Evolutionary conservation across 345 rosid species (phyloP).

Genomic region (Anacardium occidentale): DNA sequence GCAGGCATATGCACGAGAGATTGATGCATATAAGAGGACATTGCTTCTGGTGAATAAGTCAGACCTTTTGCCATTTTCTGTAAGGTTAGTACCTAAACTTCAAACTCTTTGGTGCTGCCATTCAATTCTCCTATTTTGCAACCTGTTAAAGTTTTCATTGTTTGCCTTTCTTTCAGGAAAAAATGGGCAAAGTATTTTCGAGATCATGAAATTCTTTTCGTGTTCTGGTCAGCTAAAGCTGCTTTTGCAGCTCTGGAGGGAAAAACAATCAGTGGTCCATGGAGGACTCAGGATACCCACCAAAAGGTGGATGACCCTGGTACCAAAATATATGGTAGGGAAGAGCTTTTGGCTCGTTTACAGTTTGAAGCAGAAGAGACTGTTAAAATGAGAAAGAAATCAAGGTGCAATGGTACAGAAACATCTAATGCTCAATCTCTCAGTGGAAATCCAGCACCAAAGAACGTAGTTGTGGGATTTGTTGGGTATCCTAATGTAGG

Average conservation of each 20-base stretch:
- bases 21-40: too few relatives aligned
- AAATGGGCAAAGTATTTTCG: slow-evolving; percentile 77
- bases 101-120: not conserved
- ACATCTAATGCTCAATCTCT: slow-evolving; percentile 28
- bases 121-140: not conserved
- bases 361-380: slow-evolving; percentile 77
- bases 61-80: slow-evolving; percentile 73
- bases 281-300: slow-evolving; percentile 31
- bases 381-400: slow-evolving; percentile 43
- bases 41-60: slow-evolving; percentile 42
- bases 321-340: slow-evolving; percentile 70
- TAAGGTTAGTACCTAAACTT: slow-evolving; percentile 46
- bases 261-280: slow-evolving; percentile 41
- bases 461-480: slow-evolving; percentile 71
- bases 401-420: slow-evolving; percentile 30
- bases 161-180: slow-evolving; percentile 44
- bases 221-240: slow-evolving; percentile 97
- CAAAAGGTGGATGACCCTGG: slow-evolving; percentile 46
- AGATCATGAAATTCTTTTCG: slow-evolving; percentile 49
- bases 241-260: slow-evolving; percentile 78
- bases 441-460: slow-evolving; percentile 22
- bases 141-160: slow-evolving; percentile 17
- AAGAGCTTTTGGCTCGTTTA: slow-evolving; percentile 70
- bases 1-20: too few relatives aligned
- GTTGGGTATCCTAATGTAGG: slow-evolving; percentile 98